Evolutionary conservation across 768 basidiomycete genomes (phyloP), one percentile per base, ranked within the genome.

Genomic region (Astraeus odoratus): DNA sequence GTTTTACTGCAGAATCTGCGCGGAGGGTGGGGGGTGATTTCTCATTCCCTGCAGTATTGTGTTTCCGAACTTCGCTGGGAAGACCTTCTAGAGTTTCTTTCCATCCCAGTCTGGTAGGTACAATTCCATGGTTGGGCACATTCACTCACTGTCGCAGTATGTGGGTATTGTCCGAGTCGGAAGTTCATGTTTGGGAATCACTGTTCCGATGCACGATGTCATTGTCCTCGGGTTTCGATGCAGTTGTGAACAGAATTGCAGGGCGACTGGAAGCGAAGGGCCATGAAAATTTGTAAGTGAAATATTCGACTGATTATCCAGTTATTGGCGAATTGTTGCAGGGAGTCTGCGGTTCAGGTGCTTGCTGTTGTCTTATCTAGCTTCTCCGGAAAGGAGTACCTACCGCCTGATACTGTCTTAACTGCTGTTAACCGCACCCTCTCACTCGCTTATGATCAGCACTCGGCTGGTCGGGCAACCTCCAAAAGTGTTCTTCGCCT

Each of bases 11-110:
- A 33, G 12, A 52, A 15, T 20, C 56, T 50, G 19, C 70, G 73
- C 25, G 65, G 70, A 38, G 56, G 80, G 18, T 83, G 81, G 81
- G 55, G 46, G 3, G 53, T 72, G 31, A 46, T 76, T 18, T 75
- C 73, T 3, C 60, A 56, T 42, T 61, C 57, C 2, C 61, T 64
- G 53, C 46, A 58, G 26, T 56, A 55, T 16, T 48, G 51, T 5
- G 57, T 60, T 8, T 52, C 39, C 15, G 49, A 52, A 12, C 53
- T 58, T 15, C 50, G 53, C 35, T 76, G 73, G 75, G 57, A 63
- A 43, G 69, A 71, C 39, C 46, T 76, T 0, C 52, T 73, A 1
- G 60, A 64, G 18, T 67, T 81, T 45, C 65, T 83, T 16, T 55
- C 59, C 0, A 63, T 75, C 41, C 76, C 80, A 1, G 56, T 78